phyloP scores from a whole-genome alignment of 768 basidiomycete genomes.

The Pholiota conissans region DNA sequence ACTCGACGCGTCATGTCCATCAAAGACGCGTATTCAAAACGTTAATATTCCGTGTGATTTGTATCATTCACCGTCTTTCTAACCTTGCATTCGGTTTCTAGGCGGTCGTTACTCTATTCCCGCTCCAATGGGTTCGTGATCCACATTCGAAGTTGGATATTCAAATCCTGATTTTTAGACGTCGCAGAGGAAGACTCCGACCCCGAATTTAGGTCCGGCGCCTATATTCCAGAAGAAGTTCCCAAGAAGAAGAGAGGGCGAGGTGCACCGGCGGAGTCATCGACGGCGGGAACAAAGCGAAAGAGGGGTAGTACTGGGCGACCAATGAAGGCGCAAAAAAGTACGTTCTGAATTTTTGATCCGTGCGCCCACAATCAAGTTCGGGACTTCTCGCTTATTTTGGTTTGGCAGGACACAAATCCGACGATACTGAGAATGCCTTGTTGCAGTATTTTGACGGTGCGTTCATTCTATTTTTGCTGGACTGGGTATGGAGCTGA shows the following conservation, averaged over 20 bases:
- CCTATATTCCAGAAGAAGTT: slow-evolving; percentile 31
- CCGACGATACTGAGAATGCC: slow-evolving; percentile 12
- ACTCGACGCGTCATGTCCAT: not conserved
- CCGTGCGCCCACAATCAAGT: not conserved
- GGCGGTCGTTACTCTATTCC: slow-evolving; percentile 33
- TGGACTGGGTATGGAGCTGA: not conserved
- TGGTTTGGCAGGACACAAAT: not conserved
- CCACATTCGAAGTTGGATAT: not conserved
- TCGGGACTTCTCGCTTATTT: not conserved
- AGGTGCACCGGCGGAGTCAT: not conserved
- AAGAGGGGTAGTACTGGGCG: not conserved
- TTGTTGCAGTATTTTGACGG: slow-evolving; percentile 53
- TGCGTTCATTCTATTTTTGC: slow-evolving; percentile 17
- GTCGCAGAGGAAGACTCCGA: slow-evolving; percentile 45
- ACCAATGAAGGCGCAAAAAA: not conserved
- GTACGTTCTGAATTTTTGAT: not conserved
- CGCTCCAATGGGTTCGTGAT: slow-evolving; percentile 33
- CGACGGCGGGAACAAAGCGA: not conserved
- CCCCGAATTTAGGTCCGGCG: slow-evolving; percentile 31
- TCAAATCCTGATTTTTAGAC: too few species aligned
- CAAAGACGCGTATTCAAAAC: slow-evolving; percentile 7
- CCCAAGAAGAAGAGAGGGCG: slow-evolving; percentile 28
- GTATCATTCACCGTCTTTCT: not conserved
- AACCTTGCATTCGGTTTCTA: slow-evolving; percentile 10
- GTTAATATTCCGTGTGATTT: not conserved